Evolutionary conservation across 1,284 basidiomycete species (phyloP).

Genomic region (Phylloboletellus chloephorus): DNA sequence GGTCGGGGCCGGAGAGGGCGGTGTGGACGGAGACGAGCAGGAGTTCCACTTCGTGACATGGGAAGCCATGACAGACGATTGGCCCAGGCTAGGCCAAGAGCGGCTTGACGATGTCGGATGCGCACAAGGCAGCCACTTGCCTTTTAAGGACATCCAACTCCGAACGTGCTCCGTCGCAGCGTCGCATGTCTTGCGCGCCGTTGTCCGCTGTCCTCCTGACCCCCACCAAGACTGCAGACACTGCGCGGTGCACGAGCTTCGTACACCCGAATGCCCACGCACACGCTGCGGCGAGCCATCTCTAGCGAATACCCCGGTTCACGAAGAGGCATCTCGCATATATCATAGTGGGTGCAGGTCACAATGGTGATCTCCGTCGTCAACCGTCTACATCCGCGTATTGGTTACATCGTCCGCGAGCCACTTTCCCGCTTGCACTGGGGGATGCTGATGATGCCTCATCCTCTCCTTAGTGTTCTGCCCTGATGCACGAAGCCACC

Average conservation of each 20-base stretch:
- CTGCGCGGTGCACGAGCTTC: slow-evolving; percentile 77
- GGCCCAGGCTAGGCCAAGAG: neutral
- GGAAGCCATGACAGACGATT: slow-evolving; percentile 16
- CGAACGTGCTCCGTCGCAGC: too few species aligned
- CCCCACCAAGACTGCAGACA: slow-evolving; percentile 55
- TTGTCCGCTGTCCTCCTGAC: slow-evolving; percentile 79
- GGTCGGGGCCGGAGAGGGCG: slow-evolving; percentile 1
- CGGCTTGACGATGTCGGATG: neutral
- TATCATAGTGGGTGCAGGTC: slow-evolving; percentile 70
- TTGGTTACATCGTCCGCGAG: slow-evolving; percentile 80
- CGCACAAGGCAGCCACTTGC: too few species aligned
- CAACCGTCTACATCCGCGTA: slow-evolving; percentile 72
- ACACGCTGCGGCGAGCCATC: slow-evolving; percentile 47
- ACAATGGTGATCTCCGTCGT: too few species aligned
- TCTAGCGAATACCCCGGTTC: slow-evolving; percentile 61
- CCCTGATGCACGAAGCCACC: slow-evolving; percentile 78
- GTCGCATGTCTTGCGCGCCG: slow-evolving; percentile 73
- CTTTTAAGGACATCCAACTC: slow-evolving; percentile 18
- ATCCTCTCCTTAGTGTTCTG: slow-evolving; percentile 47
- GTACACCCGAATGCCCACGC: slow-evolving; percentile 46
- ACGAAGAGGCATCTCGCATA: slow-evolving; percentile 44
- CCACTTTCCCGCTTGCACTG: slow-evolving; percentile 42
- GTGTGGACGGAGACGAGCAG: slow-evolving; percentile 13
- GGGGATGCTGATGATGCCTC: slow-evolving; percentile 68
- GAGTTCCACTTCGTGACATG: slow-evolving; percentile 11